Percentiles rank a stretch among this genome's conserved stretches.
Conservation (phyloP, 169 alveolate species). For the Cyclospora cayetanensis region DNA sequence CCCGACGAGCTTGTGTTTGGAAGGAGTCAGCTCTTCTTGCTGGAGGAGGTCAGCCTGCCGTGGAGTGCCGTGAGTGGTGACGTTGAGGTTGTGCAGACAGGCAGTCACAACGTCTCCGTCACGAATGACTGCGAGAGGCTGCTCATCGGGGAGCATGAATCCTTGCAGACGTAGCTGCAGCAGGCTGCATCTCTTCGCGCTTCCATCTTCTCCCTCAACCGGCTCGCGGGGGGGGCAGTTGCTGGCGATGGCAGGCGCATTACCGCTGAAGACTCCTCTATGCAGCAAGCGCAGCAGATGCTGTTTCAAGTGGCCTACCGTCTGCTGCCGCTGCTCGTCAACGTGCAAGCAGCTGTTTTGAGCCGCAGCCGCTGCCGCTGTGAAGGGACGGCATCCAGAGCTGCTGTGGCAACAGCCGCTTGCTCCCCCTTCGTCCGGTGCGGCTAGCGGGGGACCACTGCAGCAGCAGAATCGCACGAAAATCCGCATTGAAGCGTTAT, state of each 20-base stretch:
- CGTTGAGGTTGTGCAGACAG: neutral
- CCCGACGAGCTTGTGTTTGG: neutral
- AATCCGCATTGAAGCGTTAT: neutral
- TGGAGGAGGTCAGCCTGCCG: neutral
- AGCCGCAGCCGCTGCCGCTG: conserved; percentile 8
- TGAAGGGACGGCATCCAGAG: neutral
- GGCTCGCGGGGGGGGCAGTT: neutral
- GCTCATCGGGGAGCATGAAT: neutral
- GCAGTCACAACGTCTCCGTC: conserved; percentile 26
- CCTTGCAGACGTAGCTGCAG: neutral
- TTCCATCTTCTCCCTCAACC: neutral
- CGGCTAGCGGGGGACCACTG: neutral
- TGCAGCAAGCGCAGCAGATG: neutral
- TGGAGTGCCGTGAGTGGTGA: neutral
- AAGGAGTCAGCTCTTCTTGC: neutral
- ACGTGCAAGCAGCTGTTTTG: conserved; percentile 8
- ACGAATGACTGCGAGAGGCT: conserved; percentile 21
- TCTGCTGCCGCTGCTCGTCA: neutral
- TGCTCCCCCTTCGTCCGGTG: neutral
- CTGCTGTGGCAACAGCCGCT: neutral
- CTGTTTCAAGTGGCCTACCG: conserved; percentile 26
- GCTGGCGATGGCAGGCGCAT: neutral
- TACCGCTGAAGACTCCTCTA: neutral
- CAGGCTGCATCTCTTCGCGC: neutral
- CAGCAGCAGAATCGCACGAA: neutral